Evolutionary conservation across 2,329 filamentous ascomycete species (phyloP), one percentile per base, ranked within the genome.

Genomic region (Ploettnerulaceae sp.): DNA sequence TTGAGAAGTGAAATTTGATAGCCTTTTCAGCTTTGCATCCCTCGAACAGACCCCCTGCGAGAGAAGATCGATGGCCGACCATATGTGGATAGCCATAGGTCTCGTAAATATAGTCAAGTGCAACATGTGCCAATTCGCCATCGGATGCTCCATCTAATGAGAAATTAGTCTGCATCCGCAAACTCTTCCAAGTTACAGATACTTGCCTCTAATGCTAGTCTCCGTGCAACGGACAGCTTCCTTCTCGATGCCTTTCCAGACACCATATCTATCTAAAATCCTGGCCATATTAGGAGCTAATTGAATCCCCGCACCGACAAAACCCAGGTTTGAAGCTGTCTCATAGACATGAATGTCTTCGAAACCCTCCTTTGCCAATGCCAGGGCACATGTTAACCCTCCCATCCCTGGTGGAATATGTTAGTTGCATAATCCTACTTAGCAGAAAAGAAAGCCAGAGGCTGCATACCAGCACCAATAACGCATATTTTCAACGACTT

Each of bases 391-490:
- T 47, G 83, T 79, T 21, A 91, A 71, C 21, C 87, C 87, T 42
- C 86, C 86, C 85, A 93, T 91, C 54, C 86, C 84, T 84, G 18
- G n/a, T n/a, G n/a, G n/a, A n/a, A n/a, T n/a, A n/a, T n/a, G n/a
- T n/a, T n/a, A n/a, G n/a, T n/a, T n/a, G n/a, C n/a, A n/a, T n/a
- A n/a, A n/a, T n/a, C n/a, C n/a, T n/a, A n/a, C n/a, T n/a, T n/a
- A n/a, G n/a, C n/a, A n/a, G n/a, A n/a, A n/a, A n/a, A n/a, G n/a
- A n/a, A n/a, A n/a, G n/a, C n/a, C n/a, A n/a, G n/a, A n/a, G n/a
- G n/a, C n/a, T n/a, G n/a, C n/a, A n/a, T n/a, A n/a, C n/a, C n/a
- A n/a, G n/a, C n/a, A n/a, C n/a, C n/a, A n/a, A n/a, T n/a, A n/a
- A n/a, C n/a, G n/a, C n/a, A n/a, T n/a, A n/a, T n/a, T n/a, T n/a